Conservation (phyloP, 2,329 filamentous ascomycete genomes). For the Juglanconis sp. region DNA sequence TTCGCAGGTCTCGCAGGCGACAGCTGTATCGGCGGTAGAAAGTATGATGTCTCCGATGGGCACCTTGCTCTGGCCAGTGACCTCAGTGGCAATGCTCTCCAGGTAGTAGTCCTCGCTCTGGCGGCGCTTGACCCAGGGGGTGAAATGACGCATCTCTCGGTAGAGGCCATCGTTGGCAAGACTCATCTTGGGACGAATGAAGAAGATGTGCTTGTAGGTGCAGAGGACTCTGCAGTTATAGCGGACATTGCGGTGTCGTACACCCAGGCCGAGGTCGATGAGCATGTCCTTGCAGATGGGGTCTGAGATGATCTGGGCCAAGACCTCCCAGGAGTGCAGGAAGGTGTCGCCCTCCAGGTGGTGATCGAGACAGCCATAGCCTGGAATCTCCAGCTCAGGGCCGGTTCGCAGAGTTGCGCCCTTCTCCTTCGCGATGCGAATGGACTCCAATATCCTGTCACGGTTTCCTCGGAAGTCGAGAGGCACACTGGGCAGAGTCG, state of each 20-base stretch:
- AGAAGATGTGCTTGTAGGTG: slow-evolving; percentile 26
- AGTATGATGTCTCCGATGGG: slow-evolving; percentile 40
- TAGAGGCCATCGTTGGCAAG: slow-evolving; percentile 37
- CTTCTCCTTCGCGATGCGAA: slow-evolving; percentile 55
- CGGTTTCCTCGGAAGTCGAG: slow-evolving; percentile 64
- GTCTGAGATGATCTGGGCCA: slow-evolving; percentile 22
- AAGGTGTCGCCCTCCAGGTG: slow-evolving; percentile 25
- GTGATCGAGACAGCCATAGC: slow-evolving; percentile 33
- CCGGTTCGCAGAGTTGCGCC: slow-evolving; percentile 62
- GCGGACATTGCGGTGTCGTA: slow-evolving; percentile 31
- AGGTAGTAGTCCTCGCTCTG: slow-evolving; percentile 37
- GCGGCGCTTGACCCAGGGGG: slow-evolving; percentile 35
- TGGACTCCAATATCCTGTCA: slow-evolving; percentile 61
- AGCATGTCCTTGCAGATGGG: slow-evolving; percentile 22
- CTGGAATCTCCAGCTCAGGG: slow-evolving; percentile 43
- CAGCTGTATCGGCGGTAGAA: slow-evolving; percentile 35
- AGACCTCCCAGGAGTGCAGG: slow-evolving; percentile 22
- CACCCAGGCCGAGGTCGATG: slow-evolving; percentile 21
- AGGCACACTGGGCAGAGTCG: slow-evolving; percentile 35
- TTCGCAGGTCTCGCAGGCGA: slow-evolving; percentile 40
- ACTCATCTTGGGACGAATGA: slow-evolving; percentile 26
- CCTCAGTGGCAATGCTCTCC: slow-evolving; percentile 27
- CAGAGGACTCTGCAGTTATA: slow-evolving; percentile 38
- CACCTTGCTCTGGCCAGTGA: slow-evolving; percentile 32
- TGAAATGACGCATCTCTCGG: slow-evolving; percentile 39